phyloP scores from a whole-genome alignment of 108 stramenopile genomes.

The Nannochloropsis gaditana region DNA sequence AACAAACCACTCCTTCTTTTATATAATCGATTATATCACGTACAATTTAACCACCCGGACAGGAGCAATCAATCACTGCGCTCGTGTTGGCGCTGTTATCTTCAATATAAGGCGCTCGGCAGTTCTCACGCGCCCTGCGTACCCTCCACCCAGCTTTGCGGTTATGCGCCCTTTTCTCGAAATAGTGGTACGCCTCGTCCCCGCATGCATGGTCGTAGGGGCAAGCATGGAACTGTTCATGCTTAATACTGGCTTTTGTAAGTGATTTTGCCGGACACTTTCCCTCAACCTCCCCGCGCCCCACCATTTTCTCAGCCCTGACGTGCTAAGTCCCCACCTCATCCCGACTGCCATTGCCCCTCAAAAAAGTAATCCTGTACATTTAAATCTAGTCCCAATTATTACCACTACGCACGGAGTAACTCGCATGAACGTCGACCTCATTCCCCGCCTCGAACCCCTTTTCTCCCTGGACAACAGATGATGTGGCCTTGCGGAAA shows the following conservation, averaged over 20 bases:
- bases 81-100: no score
- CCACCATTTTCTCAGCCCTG: not conserved
- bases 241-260: not conserved
- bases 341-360: no score
- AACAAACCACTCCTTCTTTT: no score
- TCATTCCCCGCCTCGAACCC: not conserved
- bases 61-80: no score
- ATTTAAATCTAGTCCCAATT: not conserved
- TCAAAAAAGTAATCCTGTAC: no score
- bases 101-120: no score
- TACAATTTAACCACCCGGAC: no score
- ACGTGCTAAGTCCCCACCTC: not conserved
- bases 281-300: no score
- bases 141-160: not conserved
- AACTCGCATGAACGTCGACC: not conserved
- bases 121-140: no score
- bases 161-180: not conserved
- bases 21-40: no score
- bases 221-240: slow-evolving; percentile 18
- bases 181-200: not conserved
- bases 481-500: slow-evolving; percentile 13
- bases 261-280: not conserved
- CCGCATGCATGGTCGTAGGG: not conserved
- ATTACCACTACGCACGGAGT: not conserved
- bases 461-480: not conserved